These are phyloP conservation scores for Nannochloris sp. DNA, from an alignment of 139 green algal genomes.

Conservation along the genomic window DNA sequence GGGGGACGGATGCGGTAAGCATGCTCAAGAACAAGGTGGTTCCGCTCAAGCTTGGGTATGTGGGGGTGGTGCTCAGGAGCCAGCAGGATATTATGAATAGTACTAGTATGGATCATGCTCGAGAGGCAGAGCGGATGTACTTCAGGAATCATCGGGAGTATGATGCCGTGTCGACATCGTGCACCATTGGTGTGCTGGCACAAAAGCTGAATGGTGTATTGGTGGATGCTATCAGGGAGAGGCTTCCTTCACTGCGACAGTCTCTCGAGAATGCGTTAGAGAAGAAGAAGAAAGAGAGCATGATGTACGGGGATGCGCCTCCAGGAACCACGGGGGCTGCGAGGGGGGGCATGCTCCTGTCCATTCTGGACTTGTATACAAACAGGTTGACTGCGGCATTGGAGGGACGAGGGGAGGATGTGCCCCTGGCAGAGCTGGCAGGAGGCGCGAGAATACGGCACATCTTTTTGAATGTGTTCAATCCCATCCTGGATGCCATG, in stretches of 20 bases:
- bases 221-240: conserved; percentile 69
- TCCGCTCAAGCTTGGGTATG: conserved; percentile 84
- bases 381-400: conserved; percentile 68
- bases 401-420: conserved; percentile 64
- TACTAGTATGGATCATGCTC: conserved; percentile 28
- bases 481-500: conserved; percentile 36
- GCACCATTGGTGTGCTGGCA: conserved; percentile 56
- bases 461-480: conserved; percentile 80
- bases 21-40: conserved; percentile 79
- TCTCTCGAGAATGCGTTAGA: conserved; percentile 35
- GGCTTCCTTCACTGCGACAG: conserved; percentile 38
- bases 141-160: conserved; percentile 60
- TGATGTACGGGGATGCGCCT: conserved; percentile 39
- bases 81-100: conserved; percentile 54
- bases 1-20: conserved; percentile 76
- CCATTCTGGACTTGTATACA: conserved; percentile 76
- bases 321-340: conserved; percentile 27
- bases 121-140: conserved; percentile 46
- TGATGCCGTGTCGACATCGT: conserved; percentile 40
- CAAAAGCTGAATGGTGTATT: conserved; percentile 78
- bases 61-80: conserved; percentile 78
- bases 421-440: conserved; percentile 69
- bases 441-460: conserved; percentile 74
- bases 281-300: conserved; percentile 32
- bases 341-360: conserved; percentile 60